These are phyloP conservation scores for Bjerkandera adusta DNA, from an alignment of 1,284 basidiomycete genomes.

Conservation along the genomic window DNA sequence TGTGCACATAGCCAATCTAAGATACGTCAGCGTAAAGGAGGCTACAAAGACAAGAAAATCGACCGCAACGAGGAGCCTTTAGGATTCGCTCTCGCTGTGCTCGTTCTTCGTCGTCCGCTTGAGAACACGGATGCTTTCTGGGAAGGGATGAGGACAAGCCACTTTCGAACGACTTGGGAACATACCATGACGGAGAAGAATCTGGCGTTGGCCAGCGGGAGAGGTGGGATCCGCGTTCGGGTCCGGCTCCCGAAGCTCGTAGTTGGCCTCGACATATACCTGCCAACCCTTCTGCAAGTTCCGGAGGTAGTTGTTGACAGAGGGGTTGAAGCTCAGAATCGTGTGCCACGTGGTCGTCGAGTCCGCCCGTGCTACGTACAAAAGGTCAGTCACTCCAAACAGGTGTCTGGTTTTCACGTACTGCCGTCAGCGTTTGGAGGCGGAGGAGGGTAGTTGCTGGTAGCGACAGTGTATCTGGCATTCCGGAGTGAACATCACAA, in stretches of 20 bases:
- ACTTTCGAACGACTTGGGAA: conserved; percentile 4
- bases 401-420: too few relatives aligned
- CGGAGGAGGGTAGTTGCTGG: conserved; percentile 56
- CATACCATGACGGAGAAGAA: conserved; percentile 75
- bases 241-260: conserved; percentile 71
- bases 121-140: conserved; percentile 32
- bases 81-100: background rate
- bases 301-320: conserved; percentile 57
- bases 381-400: background rate
- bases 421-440: conserved; percentile 60
- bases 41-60: background rate
- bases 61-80: background rate
- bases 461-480: conserved; percentile 67
- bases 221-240: conserved; percentile 57
- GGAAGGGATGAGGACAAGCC: conserved; percentile 8
- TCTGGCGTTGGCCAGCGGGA: conserved; percentile 71
- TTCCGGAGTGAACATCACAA: conserved; percentile 1
- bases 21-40: background rate
- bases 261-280: conserved; percentile 76
- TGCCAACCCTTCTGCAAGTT: conserved; percentile 64
- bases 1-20: background rate
- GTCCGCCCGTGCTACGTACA: conserved; percentile 46
- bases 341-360: conserved; percentile 70
- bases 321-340: conserved; percentile 64
- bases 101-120: conserved; percentile 13